Evolutionary conservation across 2,329 filamentous ascomycete species (phyloP).

Genomic region (Claviceps africana): DNA sequence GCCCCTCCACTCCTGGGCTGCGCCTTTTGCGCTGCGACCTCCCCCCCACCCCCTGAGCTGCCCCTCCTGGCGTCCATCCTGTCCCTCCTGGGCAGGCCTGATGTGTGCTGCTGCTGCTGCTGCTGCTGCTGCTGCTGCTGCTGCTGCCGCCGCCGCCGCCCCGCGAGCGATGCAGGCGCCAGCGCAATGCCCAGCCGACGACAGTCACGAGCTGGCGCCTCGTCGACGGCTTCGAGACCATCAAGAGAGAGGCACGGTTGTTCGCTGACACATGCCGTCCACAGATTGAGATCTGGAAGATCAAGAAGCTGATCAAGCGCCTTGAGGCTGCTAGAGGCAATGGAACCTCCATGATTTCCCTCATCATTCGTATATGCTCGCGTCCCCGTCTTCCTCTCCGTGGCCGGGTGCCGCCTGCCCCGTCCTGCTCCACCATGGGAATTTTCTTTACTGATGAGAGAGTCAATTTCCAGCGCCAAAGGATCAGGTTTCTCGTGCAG

Average conservation of each 20-base stretch:
- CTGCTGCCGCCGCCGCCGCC: constrained; percentile 15
- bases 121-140: constrained; percentile 7
- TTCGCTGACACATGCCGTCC: constrained; percentile 4
- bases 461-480: constrained; percentile 57
- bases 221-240: neutral
- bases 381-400: neutral
- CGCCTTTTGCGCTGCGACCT: constrained; percentile 5
- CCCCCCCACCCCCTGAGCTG: constrained; percentile 6
- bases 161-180: constrained; percentile 8
- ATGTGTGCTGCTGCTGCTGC: constrained; percentile 5
- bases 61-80: constrained; percentile 10
- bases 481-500: constrained; percentile 88
- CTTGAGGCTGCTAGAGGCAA: constrained; percentile 95
- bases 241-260: neutral
- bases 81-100: neutral
- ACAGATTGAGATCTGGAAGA: constrained; percentile 78
- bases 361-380: constrained; percentile 78
- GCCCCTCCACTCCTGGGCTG: constrained; percentile 1
- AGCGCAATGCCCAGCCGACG: neutral
- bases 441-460: constrained; percentile 2
- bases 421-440: neutral
- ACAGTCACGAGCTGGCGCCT: neutral
- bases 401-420: neutral
- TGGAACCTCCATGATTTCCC: constrained; percentile 98
- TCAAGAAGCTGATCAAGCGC: constrained; percentile 99